These are phyloP conservation scores for Pythium oligandrum DNA, from an alignment of 352 stramenopile species.

Conservation along the genomic window DNA sequence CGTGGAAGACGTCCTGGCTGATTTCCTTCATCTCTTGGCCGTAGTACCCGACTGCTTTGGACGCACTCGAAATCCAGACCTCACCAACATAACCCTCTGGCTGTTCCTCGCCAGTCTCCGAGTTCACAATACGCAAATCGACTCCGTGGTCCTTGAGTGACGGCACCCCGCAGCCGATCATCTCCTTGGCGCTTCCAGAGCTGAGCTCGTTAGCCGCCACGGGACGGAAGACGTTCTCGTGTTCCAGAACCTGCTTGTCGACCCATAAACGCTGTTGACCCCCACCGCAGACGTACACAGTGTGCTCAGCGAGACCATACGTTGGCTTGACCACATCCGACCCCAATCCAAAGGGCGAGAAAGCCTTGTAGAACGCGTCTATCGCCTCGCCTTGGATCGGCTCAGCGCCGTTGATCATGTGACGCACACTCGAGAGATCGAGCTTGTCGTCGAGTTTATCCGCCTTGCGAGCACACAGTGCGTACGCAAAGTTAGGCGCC, in stretches of 20 bases:
- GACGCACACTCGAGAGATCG: conserved; percentile 90
- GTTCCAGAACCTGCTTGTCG: conserved; percentile 88
- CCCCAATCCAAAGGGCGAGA: conserved; percentile 84
- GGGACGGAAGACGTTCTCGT: conserved; percentile 46
- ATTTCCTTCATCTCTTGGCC: conserved; percentile 64
- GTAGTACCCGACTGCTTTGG: conserved; percentile 95
- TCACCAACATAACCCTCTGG: conserved; percentile 72
- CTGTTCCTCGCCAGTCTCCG: conserved; percentile 46
- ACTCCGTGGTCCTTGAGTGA: conserved; percentile 79
- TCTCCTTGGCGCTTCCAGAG: conserved; percentile 39
- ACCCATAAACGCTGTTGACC: conserved; percentile 88
- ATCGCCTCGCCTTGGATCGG: conserved; percentile 91
- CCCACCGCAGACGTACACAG: conserved; percentile 96
- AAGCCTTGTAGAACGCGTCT: conserved; percentile 86
- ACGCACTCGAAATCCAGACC: conserved; percentile 85
- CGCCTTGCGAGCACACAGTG: conserved; percentile 94
- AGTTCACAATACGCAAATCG: conserved; percentile 93
- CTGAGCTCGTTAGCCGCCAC: conserved; percentile 14
- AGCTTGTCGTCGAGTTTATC: conserved; percentile 45
- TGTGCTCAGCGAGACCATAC: conserved; percentile 99
- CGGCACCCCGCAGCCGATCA: conserved; percentile 95
- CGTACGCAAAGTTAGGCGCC: conserved; percentile 98
- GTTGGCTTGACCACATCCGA: conserved; percentile 92
- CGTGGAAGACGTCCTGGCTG: conserved; percentile 89
- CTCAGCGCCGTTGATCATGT: conserved; percentile 99